Evolutionary conservation across 768 basidiomycete species (phyloP), one percentile per base, ranked within the genome.

Genomic region (Termitomyces sp.): DNA sequence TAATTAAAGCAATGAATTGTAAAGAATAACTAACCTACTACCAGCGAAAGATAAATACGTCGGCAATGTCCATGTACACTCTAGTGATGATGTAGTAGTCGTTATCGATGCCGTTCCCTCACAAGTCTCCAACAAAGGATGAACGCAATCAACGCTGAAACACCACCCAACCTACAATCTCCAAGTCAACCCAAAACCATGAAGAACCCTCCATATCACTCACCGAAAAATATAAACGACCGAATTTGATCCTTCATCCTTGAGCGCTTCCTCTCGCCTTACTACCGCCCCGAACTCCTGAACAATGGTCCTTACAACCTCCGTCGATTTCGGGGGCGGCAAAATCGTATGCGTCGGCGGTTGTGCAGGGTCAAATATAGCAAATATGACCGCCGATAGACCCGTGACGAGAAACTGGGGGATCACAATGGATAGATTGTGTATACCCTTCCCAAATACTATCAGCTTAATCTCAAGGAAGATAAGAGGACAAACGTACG

Each of bases 381-480:
- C 91, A 67, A 98, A 97, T 49, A 98, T 81, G 61, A 95, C 75
- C 10, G 94, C 85, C 0, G 93, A 86, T 5, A 98, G 71, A 26
- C 87, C 93, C 0, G 92, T 95, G 35, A 95, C 89, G 43, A 98
- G 79, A 73, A 98, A 95, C 68, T 98, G 96, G 0, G 96, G 96
- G 7, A 97, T 75, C 59, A 98, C 96, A 61, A 98, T 78, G 72
- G 91, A 96, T 59, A 97, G 83, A 67, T 97, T 98, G 72, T 98
- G 95, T 55, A 98, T 96, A 43, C 96, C 95, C 92, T 94, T 46
- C 20, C 41, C 16, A 40, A 1, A 26, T 28, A 30, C 30, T 13
- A 16, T 50, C 43, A 56, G 28, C 55, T 56, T 41, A 36, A n/a
- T 43, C 41, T 2, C 26, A 36, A 33, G 30, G 56, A 43, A 12